Conservation (phyloP, 2,329 filamentous ascomycete species). For the Aotearoamyces nothofagi region DNA sequence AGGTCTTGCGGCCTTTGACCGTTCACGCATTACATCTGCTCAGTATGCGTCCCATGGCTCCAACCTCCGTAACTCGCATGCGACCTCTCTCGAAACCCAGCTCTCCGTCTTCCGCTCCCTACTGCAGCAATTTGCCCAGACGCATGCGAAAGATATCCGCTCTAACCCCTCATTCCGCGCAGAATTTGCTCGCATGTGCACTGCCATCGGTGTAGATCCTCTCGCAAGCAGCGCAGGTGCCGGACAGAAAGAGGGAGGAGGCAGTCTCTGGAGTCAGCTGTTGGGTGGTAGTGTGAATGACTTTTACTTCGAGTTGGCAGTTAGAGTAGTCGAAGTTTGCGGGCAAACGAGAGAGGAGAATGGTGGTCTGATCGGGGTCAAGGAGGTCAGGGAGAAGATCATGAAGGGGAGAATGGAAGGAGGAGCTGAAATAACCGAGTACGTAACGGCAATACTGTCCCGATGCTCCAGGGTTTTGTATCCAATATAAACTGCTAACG, state of each 20-base stretch:
- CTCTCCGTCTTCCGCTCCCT: slow-evolving; percentile 92
- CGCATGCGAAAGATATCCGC: slow-evolving; percentile 89
- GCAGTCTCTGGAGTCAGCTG: slow-evolving; percentile 84
- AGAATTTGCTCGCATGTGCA: slow-evolving; percentile 97
- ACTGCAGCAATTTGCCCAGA: slow-evolving; percentile 87
- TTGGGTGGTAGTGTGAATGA: slow-evolving; percentile 87
- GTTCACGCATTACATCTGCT: slow-evolving; percentile 67
- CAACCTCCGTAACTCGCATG: slow-evolving; percentile 70
- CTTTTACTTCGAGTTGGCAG: slow-evolving; percentile 95
- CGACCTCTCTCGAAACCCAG: slow-evolving; percentile 77
- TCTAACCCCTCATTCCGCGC: slow-evolving; percentile 90
- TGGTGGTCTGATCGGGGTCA: slow-evolving; percentile 75
- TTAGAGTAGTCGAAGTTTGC: slow-evolving; percentile 90
- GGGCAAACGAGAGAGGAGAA: slow-evolving; percentile 77
- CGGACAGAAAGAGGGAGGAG: slow-evolving; percentile 30
- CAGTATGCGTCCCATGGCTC: slow-evolving; percentile 87
- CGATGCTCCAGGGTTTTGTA: no score
- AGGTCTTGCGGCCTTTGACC: slow-evolving; percentile 80
- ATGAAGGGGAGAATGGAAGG: slow-evolving; percentile 60
- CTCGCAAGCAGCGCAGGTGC: slow-evolving; percentile 52
- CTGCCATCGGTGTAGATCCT: slow-evolving; percentile 90
- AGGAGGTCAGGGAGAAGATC: slow-evolving; percentile 65
- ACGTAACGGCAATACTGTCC: no score
- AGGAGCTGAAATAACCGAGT: slow-evolving; percentile 64
- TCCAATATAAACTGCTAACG: no score